Base-by-base conservation (phyloP, 306 rosid genomes). In the Casuarina glauca region DNA sequence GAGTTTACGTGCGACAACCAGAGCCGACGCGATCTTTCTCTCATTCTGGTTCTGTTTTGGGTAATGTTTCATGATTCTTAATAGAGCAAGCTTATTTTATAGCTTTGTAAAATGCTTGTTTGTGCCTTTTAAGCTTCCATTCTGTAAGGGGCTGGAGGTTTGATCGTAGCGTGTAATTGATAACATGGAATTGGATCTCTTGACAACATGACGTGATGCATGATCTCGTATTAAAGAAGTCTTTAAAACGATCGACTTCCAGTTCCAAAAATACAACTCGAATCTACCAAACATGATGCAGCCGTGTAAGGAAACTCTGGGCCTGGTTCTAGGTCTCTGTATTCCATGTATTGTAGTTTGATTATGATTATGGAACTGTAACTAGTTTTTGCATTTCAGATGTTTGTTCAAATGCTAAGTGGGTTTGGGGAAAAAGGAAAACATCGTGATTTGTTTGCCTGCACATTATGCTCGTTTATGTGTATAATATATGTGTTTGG, bases 371-470 rank as follows among this genome's bases (percentile, higher is more conserved):
- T 26, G 26, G 39, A 46, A 41, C 68, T 58, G 9, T 20, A 20
- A 20, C 26, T 20, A n/a, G 13, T 26, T 45, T 53, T 60, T 58
- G 70, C 20, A 26, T 60, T 20, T 52, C 9, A 61, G 11, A 5
- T 26, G 71, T 62, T 74, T 35, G 70, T 43, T 45, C 46, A 60
- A 58, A 41, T 74, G 35, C 35, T 36, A 55, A 74, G 32, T 38
- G 69, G 35, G 9, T 36, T 63, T 38, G 6, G 46, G 19, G 20
- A 38, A 15, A 39, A 63, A 17, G 19, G 44, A 54, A 35, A 62
- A 35, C 5, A 43, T 62, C 36, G 69, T 62, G 39, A 63, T 36
- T 36, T 42, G 38, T 63, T 36, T 26, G 32, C 32, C 32, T 26
- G 32, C 32, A 26, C 32, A 26, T 26, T 26, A 26, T 26, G 32